Evolutionary conservation across 352 stramenopile genomes (phyloP).

Genomic region (Globisporangium nagaii): DNA sequence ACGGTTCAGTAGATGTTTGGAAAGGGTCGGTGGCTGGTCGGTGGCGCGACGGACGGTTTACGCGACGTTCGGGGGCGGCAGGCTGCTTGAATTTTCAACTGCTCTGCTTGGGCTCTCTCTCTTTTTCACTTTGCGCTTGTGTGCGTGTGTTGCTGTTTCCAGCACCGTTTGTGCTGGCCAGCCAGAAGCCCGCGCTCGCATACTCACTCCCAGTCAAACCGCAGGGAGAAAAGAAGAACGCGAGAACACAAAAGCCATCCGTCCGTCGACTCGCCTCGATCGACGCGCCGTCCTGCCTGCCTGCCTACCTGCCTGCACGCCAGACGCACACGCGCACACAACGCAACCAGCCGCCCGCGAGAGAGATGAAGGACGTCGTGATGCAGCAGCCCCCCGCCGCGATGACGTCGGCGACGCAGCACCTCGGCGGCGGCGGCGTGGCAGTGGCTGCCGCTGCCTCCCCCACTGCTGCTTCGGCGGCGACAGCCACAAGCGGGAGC

Average conservation of each 20-base stretch:
- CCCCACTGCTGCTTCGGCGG: not conserved
- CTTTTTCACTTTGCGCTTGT: not conserved
- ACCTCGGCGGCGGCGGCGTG: constrained; percentile 1
- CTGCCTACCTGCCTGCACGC: not conserved
- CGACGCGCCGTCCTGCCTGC: not conserved
- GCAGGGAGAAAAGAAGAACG: not conserved
- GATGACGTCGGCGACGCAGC: constrained; percentile 6
- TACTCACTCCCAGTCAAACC: constrained; percentile 8
- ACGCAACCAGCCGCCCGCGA: not conserved
- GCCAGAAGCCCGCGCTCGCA: not conserved
- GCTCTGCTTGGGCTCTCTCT: constrained; percentile 7
- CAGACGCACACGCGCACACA: not conserved
- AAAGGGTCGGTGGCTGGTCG: not conserved
- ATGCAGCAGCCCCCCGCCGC: constrained; percentile 7
- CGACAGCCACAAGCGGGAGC: not conserved
- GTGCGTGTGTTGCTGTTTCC: not conserved
- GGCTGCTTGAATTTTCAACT: constrained; percentile 15
- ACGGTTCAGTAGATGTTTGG: not conserved
- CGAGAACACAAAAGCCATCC: not conserved
- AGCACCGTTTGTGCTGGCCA: not conserved
- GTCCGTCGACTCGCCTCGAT: not conserved
- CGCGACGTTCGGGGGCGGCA: not conserved
- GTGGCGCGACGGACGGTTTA: not conserved
- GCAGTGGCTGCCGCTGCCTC: constrained; percentile 2
- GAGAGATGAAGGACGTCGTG: constrained; percentile 11